These are phyloP conservation scores for Coprinopsis strossmayeri DNA, from an alignment of 768 basidiomycete species.

Conservation along the genomic window DNA sequence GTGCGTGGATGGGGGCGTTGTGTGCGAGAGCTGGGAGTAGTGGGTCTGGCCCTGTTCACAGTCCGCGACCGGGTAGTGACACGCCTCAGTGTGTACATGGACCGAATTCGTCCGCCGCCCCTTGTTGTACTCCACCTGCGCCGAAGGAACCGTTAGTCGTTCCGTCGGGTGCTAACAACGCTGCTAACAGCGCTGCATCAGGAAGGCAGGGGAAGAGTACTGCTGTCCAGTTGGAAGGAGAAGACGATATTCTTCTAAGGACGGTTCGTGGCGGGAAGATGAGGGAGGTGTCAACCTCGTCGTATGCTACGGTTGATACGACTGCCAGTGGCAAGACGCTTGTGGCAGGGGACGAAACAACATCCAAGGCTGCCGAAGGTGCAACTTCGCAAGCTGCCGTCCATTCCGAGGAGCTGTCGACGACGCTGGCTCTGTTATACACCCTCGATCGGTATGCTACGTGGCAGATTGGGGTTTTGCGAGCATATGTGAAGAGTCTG, in stretches of 20 bases:
- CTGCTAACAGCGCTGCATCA: too few species aligned
- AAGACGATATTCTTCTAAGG: slow-evolving; percentile 36
- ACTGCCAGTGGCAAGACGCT: neutral
- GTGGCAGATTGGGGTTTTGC: slow-evolving; percentile 4
- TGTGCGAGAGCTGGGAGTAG: slow-evolving; percentile 22
- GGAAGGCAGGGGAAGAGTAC: too few species aligned
- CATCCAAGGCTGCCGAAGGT: neutral
- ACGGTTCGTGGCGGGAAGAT: neutral
- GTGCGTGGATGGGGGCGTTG: slow-evolving; percentile 75
- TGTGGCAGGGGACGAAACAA: neutral
- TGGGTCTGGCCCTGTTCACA: too few species aligned
- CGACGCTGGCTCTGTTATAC: neutral
- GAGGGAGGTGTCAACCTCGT: neutral
- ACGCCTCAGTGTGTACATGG: too few species aligned
- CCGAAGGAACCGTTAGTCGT: too few species aligned
- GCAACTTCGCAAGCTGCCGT: neutral
- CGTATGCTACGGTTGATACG: neutral
- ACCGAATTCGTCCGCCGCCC: too few species aligned
- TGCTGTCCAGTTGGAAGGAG: slow-evolving; percentile 54
- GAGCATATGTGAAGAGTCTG: slow-evolving; percentile 1
- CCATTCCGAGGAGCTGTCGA: neutral
- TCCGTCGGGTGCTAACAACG: too few species aligned
- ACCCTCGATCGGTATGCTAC: slow-evolving; percentile 2
- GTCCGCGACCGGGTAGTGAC: too few species aligned
- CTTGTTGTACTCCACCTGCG: too few species aligned